Percentiles rank a stretch among this genome's conserved stretches.
Evolutionary conservation across 2,329 filamentous ascomycete species (phyloP).

Genomic region (Rosellinia necatrix): DNA sequence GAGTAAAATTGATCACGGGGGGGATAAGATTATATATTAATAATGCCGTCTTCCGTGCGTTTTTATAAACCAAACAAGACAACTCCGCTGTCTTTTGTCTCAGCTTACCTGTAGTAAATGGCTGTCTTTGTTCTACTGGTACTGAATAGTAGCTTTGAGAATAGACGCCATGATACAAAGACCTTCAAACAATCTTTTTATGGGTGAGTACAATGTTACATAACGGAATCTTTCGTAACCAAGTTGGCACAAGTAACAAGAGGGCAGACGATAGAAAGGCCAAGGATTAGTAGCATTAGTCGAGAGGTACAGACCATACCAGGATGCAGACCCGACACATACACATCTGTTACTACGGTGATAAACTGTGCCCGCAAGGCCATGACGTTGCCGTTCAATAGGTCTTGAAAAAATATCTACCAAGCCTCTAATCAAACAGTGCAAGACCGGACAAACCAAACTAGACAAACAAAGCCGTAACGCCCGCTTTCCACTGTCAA

Average conservation of each 20-base stretch:
- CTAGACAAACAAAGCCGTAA: constrained; percentile 8
- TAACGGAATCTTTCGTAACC: not conserved
- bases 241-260: constrained; percentile 1
- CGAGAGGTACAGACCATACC: not conserved
- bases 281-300: not conserved
- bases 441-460: not conserved
- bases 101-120: not conserved
- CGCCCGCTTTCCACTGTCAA: constrained; percentile 10
- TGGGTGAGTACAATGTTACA: not conserved
- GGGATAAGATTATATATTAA: not conserved
- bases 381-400: constrained; percentile 2
- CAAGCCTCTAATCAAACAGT: constrained; percentile 1
- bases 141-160: no score
- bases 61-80: not conserved
- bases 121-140: not conserved
- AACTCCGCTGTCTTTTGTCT: constrained; percentile 9
- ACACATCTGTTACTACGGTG: constrained; percentile 1
- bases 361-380: not conserved
- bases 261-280: not conserved
- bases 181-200: constrained; percentile 16
- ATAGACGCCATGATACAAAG: constrained; percentile 1
- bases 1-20: not conserved
- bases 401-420: not conserved
- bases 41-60: not conserved
- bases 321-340: not conserved